A percentile compares a stretch with the other conserved stretches of the same genome.
Evolutionary conservation across 2,329 filamentous ascomycete genomes (phyloP).

Genomic region (Fonsecaea monophora): DNA sequence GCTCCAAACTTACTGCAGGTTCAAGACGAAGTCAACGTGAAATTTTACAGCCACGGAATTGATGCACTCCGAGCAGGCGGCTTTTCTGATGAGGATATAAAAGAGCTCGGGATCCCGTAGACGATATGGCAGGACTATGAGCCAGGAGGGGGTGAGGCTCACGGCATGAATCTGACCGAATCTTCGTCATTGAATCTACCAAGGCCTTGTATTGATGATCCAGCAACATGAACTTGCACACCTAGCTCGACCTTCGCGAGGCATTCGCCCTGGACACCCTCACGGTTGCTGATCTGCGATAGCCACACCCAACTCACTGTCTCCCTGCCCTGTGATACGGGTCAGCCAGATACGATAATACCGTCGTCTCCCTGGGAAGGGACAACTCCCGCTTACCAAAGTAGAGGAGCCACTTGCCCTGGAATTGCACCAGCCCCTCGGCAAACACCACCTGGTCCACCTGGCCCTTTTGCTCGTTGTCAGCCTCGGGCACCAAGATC

Average conservation of each 20-base stretch:
- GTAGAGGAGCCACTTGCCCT: slow-evolving; percentile 42
- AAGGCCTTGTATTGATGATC: neutral
- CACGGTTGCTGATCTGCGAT: slow-evolving; percentile 14
- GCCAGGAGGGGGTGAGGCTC: neutral
- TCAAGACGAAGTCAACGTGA: neutral
- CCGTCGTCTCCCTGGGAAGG: neutral
- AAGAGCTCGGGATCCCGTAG: neutral
- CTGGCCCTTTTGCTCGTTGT: slow-evolving; percentile 43
- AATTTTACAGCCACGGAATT: neutral
- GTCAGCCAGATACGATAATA: neutral
- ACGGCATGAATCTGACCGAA: neutral
- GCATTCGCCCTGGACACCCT: too few relatives aligned
- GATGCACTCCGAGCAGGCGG: neutral
- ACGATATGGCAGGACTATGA: neutral
- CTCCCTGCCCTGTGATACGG: slow-evolving; percentile 11
- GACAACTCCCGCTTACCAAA: slow-evolving; percentile 12
- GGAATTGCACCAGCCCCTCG: slow-evolving; percentile 46
- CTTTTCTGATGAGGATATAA: neutral
- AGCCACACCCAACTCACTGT: slow-evolving; percentile 20
- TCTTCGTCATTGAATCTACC: neutral
- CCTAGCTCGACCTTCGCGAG: too few relatives aligned
- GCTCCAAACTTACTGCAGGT: neutral
- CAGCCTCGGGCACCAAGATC: slow-evolving; percentile 41
- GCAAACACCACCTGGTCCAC: slow-evolving; percentile 45
- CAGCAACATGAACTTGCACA: too few relatives aligned